phyloP scores from a whole-genome alignment of 768 basidiomycete genomes.

The Mrakia frigida region DNA sequence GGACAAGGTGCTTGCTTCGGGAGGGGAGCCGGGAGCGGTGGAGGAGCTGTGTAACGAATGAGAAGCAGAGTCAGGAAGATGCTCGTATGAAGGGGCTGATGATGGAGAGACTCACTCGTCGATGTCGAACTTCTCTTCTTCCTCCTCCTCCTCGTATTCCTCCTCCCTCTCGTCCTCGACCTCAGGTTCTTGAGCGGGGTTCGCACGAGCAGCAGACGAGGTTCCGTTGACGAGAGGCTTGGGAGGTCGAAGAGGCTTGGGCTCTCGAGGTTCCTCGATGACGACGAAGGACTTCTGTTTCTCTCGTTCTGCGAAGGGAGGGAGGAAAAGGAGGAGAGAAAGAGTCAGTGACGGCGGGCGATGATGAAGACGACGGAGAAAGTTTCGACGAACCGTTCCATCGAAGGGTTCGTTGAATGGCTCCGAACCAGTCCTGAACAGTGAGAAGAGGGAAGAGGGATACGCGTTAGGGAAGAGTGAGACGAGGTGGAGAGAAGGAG shows the following conservation, averaged over 20 bases:
- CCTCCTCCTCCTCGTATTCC: constrained; percentile 51
- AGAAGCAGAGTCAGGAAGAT: neutral
- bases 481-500: neutral
- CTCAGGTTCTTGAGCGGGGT: neutral
- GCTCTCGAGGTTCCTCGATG: constrained; percentile 72
- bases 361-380: neutral
- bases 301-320: constrained; percentile 48
- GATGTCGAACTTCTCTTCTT: constrained; percentile 84
- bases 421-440: constrained; percentile 81
- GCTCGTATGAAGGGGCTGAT: neutral
- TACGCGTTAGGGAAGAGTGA: neutral
- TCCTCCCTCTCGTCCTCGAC: constrained; percentile 49
- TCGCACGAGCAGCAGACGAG: neutral
- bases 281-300: constrained; percentile 98
- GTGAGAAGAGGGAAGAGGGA: neutral
- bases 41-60: neutral
- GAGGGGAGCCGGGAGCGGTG: neutral
- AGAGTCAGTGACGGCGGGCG: neutral
- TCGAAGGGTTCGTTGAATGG: constrained; percentile 91
- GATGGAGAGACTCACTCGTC: constrained; percentile 55
- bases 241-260: constrained; percentile 26
- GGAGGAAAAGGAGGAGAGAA: neutral
- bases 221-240: neutral
- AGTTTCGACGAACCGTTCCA: constrained; percentile 59
- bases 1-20: constrained; percentile 10